Conservation (phyloP, 2,329 filamentous ascomycete species). For the Aureobasidium pullulans region DNA sequence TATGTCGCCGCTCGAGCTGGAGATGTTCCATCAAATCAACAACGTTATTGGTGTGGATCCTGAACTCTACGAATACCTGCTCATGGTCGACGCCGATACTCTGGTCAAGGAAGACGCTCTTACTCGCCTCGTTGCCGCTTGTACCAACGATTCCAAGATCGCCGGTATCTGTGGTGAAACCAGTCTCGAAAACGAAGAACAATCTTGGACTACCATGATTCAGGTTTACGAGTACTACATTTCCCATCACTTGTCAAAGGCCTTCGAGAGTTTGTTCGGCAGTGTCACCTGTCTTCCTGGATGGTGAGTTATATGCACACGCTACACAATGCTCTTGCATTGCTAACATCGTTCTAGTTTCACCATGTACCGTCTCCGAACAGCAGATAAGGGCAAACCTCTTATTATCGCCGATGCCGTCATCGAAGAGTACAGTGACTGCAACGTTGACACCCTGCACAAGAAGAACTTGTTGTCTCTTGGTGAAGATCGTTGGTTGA, state of each 20-base stretch:
- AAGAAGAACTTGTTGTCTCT: conserved; percentile 89
- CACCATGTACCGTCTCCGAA: conserved; percentile 95
- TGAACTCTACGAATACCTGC: conserved; percentile 90
- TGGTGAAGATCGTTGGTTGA: conserved; percentile 94
- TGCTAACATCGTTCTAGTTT: conserved; percentile 56
- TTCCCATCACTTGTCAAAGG: conserved; percentile 92
- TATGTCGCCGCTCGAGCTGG: conserved; percentile 92
- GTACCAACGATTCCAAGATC: conserved; percentile 90
- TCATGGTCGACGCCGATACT: conserved; percentile 98
- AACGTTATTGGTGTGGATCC: conserved; percentile 98
- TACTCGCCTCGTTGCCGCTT: conserved; percentile 85
- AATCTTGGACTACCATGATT: conserved; percentile 99
- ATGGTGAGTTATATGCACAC: conserved; percentile 60
- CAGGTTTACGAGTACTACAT: conserved; percentile 99
- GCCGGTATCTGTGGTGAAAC: conserved; percentile 97
- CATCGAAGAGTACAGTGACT: conserved; percentile 81
- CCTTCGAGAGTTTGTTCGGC: conserved; percentile 95
- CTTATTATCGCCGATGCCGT: conserved; percentile 86
- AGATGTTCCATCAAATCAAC: conserved; percentile 99
- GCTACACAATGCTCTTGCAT: neutral
- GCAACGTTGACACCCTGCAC: conserved; percentile 86
- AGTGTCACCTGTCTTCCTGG: conserved; percentile 98
- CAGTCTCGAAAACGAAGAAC: conserved; percentile 88
- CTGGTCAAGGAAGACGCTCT: conserved; percentile 86
- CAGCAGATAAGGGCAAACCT: conserved; percentile 87